Conservation (phyloP, 495 filamentous ascomycete species). For the Penicillium maclennaniae region DNA sequence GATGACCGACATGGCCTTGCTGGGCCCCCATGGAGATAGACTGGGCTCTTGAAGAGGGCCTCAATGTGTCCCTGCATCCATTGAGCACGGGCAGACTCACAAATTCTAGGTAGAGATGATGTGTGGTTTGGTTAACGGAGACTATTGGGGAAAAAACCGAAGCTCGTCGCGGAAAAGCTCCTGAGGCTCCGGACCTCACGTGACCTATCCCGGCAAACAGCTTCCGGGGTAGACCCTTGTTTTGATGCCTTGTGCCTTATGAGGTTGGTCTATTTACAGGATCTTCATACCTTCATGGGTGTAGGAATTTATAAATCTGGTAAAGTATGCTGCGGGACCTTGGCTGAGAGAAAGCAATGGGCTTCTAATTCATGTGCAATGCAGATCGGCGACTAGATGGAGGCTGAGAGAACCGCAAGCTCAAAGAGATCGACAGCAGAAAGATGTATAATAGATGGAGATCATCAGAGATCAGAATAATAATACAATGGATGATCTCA, state of each 20-base stretch:
- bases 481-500: constrained; percentile 11
- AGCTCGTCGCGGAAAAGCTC: constrained; percentile 25
- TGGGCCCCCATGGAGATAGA: neutral
- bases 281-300: neutral
- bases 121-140: constrained; percentile 8
- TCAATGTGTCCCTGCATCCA: neutral
- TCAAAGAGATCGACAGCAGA: constrained; percentile 1
- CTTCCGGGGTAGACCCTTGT: constrained; percentile 3
- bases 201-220: constrained; percentile 9
- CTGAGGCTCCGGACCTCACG: constrained; percentile 16
- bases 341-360: neutral
- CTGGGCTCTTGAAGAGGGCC: neutral
- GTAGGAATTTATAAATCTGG: no score
- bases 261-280: neutral
- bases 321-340: neutral
- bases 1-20: neutral
- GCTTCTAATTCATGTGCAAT: constrained; percentile 14
- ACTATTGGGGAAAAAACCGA: constrained; percentile 24
- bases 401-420: constrained; percentile 5
- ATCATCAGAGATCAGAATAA: neutral
- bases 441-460: neutral
- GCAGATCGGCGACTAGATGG: constrained; percentile 3
- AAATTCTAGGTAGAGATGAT: constrained; percentile 16
- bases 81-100: constrained; percentile 15
- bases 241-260: neutral